Conservation (phyloP, 352 stramenopile genomes). For the Detonula confervacea region DNA sequence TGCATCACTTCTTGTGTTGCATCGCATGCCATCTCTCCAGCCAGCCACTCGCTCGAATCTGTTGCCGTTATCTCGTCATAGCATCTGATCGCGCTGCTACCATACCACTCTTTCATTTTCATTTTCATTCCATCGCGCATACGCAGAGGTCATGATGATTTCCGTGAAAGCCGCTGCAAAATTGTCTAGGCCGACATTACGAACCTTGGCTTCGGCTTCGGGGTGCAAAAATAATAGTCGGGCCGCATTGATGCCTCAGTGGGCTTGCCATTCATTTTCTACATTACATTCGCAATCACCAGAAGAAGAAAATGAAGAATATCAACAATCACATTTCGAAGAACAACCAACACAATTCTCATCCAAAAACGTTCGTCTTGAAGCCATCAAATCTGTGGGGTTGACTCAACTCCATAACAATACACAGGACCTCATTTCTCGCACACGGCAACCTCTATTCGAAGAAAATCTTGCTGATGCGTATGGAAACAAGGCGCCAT, state of each 20-base stretch:
- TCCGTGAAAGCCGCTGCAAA: background rate
- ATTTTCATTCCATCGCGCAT: too few relatives aligned
- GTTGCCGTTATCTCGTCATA: too few relatives aligned
- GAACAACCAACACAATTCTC: conserved; percentile 2
- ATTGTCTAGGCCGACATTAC: background rate
- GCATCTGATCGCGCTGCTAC: too few relatives aligned
- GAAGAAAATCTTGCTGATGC: conserved; percentile 19
- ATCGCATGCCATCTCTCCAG: too few relatives aligned
- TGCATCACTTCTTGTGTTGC: too few relatives aligned
- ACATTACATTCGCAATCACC: background rate
- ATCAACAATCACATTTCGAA: conserved; percentile 12
- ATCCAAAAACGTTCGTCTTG: conserved; percentile 37
- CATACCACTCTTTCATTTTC: too few relatives aligned
- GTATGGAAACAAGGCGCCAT: conserved; percentile 21
- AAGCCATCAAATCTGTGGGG: conserved; percentile 54
- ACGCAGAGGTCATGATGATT: background rate
- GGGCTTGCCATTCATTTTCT: background rate
- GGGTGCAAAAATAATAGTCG: conserved; percentile 5
- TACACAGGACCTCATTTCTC: conserved; percentile 54
- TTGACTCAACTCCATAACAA: conserved; percentile 50
- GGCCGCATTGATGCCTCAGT: background rate
- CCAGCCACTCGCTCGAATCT: too few relatives aligned
- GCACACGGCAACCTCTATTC: conserved; percentile 36
- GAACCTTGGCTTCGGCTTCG: background rate
- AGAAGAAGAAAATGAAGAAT: conserved; percentile 4